Evolutionary conservation across 192 early-diverging fungal species (phyloP), one percentile per base, ranked within the genome.

Genomic region (Dissophora globulifera): DNA sequence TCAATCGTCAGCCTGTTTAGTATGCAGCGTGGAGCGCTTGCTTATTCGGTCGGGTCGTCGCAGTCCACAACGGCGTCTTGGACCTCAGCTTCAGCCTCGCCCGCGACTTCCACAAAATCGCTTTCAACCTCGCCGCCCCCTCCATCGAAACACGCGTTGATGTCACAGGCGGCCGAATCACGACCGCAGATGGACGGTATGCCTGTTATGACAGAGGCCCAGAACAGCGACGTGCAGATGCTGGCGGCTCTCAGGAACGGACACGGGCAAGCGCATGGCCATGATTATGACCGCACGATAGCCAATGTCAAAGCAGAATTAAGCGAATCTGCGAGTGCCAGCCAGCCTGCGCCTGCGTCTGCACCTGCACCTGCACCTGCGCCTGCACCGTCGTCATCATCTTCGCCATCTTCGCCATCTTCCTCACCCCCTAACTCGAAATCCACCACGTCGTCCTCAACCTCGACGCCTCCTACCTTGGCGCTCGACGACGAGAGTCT

Each of bases 1-100:
- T 41, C 54, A 6, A 58, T 71, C 33, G 79, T 74, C 4, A 70
- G 66, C 53, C 57, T 58, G 31, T 60, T 80, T 26, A 72, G 55
- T 42, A 80, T 59, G 20, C 69, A 67, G 13, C 69, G 70, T 7
- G 79, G 79, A 5, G 60, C 52, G 2, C 45, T 63, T 38, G 61
- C 67, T 19, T 54, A 58, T 19, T 56, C 53, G 15, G 42, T 64
- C 16, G 69, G 69, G 1, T 69, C 67, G 13, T 46, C 58, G 11
- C 25, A n/a, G n/a, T n/a, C n/a, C n/a, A 13, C 13, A 38, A 38
- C 35, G 12, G 33, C 33, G 19, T 42, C 48, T 20, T 20, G 51
- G 4, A 53, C 46, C 23, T 67, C 55, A 0, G 50, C 69, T 29
- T 71, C 67, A 1, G 57, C 31, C 6, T 76, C 72, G 2, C 72